Evolutionary conservation across 164 flowering plant species (phyloP), one percentile per base, ranked within the genome.

Genomic region (Kalanchoe fedtschenkoi): DNA sequence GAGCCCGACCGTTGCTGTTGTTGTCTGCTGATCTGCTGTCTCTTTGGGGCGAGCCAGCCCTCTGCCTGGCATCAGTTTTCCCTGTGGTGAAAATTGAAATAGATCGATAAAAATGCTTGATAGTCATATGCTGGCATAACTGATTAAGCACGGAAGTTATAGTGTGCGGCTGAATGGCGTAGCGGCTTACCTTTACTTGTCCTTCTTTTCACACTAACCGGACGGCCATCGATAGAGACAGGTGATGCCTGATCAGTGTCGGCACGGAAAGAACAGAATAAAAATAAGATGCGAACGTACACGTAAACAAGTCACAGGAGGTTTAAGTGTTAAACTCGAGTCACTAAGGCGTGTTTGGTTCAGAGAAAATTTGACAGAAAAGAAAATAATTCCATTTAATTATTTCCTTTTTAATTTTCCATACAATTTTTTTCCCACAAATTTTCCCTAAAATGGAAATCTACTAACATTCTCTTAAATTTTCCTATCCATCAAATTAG

Each of bases 221-320:
- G 61, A 34, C 61, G 61, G 38, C 61, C 61, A 32, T 58, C 38
- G 19, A 58, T 34, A n/a, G 61, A 58, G 13, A 58, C 41, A 9
- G 61, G 61, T 58, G 61, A 58, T 33, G 41, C 61, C 61, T 58
- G 19, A n/a, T 33, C 5, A 7, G 13, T 33, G 13, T n/a, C 19
- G 0, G 11, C 3, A 6, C 33, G 5, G 5, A 6, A 58, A 33
- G 1, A 34, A 9, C 2, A 33, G 37, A 58, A 33, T n/a, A 55
- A 34, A 33, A 0, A 8, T 30, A 32, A 30, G n/a, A 1, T n/a
- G n/a, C n/a, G n/a, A n/a, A n/a, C n/a, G n/a, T n/a, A n/a, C n/a
- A n/a, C n/a, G n/a, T n/a, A n/a, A n/a, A n/a, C n/a, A n/a, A n/a
- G n/a, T n/a, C n/a, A n/a, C n/a, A n/a, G n/a, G n/a, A n/a, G n/a